Base-by-base conservation (phyloP, 1,284 basidiomycete genomes). In the Sutorius eximius region DNA sequence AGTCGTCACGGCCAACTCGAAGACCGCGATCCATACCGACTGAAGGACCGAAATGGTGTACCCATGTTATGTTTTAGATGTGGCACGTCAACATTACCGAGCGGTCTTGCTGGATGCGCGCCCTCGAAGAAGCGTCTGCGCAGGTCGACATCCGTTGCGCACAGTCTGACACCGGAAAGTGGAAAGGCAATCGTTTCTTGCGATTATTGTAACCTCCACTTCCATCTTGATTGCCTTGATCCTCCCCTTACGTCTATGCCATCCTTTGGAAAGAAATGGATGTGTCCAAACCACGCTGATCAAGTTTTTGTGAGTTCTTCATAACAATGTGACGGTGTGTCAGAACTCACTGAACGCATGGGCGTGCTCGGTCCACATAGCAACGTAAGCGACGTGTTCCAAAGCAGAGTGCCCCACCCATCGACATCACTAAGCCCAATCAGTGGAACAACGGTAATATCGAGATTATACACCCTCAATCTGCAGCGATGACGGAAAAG, bases 221-320 rank as follows among this genome's bases (percentile, higher is more conserved):
- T 96, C 93, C 96, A 99, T 71, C 82, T 98, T 52, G 96, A 99
- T 71, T 99, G 96, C 68, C 77, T 99, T 33, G 87, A 91, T 63
- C 97, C 96, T 18, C 96, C 97, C 3, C 76, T 98, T 62, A 79
- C 88, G 20, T 81, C 80, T 44, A 88, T 98, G 83, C 97, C 97
- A 4, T 82, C 88, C 27, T 84, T 89, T 53, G 85, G 85, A 60
- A 88, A 88, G 75, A 97, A 95, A 73, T 99, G 97, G 96, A 98
- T 96, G 93, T 99, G 96, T 73, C 97, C 97, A 2, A 93, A 95
- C 65, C 96, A 99, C 70, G 86, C 87, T 29, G 92, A 96, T 58
- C 85, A 87, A 59, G 80, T 89, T 55, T 71, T 91, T 58, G 89
- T 91, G 66, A 69, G 86, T 67, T 51, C 38, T 54, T 44, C 27